Conservation (phyloP, 495 filamentous ascomycete genomes). For the Penicillium desertorum region DNA sequence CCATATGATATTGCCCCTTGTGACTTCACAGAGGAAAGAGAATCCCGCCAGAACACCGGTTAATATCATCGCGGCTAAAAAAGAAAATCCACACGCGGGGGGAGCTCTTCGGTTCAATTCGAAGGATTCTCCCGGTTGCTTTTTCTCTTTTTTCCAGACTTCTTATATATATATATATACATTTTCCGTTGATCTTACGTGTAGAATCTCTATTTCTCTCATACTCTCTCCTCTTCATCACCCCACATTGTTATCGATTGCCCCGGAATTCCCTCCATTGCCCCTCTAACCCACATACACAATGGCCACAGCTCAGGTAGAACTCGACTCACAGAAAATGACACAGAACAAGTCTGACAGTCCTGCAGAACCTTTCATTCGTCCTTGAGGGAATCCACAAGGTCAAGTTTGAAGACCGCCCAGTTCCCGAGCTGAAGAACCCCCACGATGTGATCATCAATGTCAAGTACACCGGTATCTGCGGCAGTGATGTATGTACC, state of each 20-base stretch:
- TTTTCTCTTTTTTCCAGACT: background rate
- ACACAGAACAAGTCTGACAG: slow-evolving; percentile 9
- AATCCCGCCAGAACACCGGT: slow-evolving; percentile 12
- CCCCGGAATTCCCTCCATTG: background rate
- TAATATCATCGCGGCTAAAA: slow-evolving; percentile 32
- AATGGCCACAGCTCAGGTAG: slow-evolving; percentile 29
- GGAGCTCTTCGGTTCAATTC: slow-evolving; percentile 12
- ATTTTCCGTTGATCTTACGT: background rate
- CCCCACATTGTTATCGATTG: slow-evolving; percentile 4
- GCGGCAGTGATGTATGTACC: slow-evolving; percentile 72
- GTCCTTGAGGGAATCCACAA: slow-evolving; percentile 71
- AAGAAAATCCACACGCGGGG: slow-evolving; percentile 7
- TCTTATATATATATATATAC: slow-evolving; percentile 8
- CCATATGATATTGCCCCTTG: slow-evolving; percentile 1
- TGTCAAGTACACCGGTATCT: slow-evolving; percentile 86
- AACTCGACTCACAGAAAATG: slow-evolving; percentile 5
- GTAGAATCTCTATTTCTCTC: background rate
- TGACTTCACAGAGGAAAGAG: background rate
- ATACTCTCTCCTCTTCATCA: background rate
- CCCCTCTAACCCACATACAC: slow-evolving; percentile 10
- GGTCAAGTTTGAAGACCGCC: slow-evolving; percentile 73
- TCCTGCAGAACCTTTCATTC: slow-evolving; percentile 78
- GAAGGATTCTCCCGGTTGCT: slow-evolving; percentile 2
- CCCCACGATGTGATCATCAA: slow-evolving; percentile 78
- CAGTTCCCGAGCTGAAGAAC: slow-evolving; percentile 63